Evolutionary conservation across 805 yeast species (phyloP).

Genomic region (Clavispora santaluciae): DNA sequence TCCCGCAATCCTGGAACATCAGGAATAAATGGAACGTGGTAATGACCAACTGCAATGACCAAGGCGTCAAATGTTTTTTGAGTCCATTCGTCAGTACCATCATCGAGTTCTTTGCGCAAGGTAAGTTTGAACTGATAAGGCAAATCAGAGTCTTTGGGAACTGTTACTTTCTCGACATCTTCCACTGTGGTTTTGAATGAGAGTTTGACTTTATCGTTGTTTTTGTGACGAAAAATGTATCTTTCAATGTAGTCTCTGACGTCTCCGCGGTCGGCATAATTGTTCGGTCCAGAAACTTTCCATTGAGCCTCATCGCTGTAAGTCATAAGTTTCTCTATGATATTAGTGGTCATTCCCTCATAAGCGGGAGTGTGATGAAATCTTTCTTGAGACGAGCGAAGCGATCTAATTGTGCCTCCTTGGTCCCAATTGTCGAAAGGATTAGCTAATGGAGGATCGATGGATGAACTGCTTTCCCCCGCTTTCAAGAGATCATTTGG

Average conservation of each 20-base stretch:
- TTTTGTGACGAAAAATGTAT: constrained; percentile 20
- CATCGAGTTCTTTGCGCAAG: constrained; percentile 20
- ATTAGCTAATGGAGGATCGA: constrained; percentile 23
- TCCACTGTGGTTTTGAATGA: constrained; percentile 33
- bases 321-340: constrained; percentile 43
- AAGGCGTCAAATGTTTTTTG: constrained; percentile 33
- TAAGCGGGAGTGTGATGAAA: constrained; percentile 26
- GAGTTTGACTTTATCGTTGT: constrained; percentile 19
- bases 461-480: constrained; percentile 17
- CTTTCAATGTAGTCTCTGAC: constrained; percentile 26
- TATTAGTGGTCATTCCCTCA: constrained; percentile 29
- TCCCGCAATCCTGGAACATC: constrained; percentile 35
- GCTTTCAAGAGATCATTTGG: constrained; percentile 11
- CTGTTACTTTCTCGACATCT: constrained; percentile 23
- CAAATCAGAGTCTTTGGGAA: constrained; percentile 3
- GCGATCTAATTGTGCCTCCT: not conserved
- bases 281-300: constrained; percentile 22
- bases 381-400: constrained; percentile 21
- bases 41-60: constrained; percentile 45
- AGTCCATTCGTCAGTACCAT: constrained; percentile 31
- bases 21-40: constrained; percentile 44
- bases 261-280: constrained; percentile 23
- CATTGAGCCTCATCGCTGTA: constrained; percentile 37
- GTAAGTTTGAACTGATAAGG: constrained; percentile 25
- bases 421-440: constrained; percentile 14